Evolutionary conservation across 2,329 filamentous ascomycete species (phyloP), one percentile per base, ranked within the genome.

Genomic region (Epichloe brachyelytri): DNA sequence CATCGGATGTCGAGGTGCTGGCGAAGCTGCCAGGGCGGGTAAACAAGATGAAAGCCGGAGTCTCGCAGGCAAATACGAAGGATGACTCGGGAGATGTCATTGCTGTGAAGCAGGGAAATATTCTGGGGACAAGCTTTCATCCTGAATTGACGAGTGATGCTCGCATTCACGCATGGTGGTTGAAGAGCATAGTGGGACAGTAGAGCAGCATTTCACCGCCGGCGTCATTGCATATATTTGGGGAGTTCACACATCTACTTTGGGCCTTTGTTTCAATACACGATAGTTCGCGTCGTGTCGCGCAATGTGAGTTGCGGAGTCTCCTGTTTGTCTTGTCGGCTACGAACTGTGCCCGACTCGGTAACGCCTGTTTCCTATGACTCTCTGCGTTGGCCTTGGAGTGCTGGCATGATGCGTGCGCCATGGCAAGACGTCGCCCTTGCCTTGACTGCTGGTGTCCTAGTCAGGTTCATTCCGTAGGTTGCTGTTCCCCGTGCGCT

Each of bases 51-150:
- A 67, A 63, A 53, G 54, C 63, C 43, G 63, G 68, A 48, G 55
- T 68, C 38, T 64, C 68, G 33, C 60, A 71, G 59, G 65, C 67
- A 26, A 61, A 63, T 39, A 62, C 59, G 3, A 68, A 65, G 50
- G 63, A 66, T n/a, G 68, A 68, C 43, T 77, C 74, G 3, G 79
- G 84, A 2, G 86, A 95, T 58, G 91, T 97, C 48, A 82, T 97
- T 48, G 91, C 91, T 0, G 88, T 97, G 36, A 77, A 79, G 56
- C 90, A 97, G 69, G 88, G 85, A 0, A 96, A 96, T 66, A 85
- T 95, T 0, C 85, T 97, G 60, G 93, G 89, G 4, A 96, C 86
- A 3, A 96, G 90, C 62, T 98, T 97, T 63, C 93, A 97, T 61
- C 93, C 93, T 0, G 93, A 98, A 67, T 67, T 98, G 65, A 97